Percentiles rank a stretch among this genome's conserved stretches.
These are phyloP conservation scores for Metschnikowia gelsemii DNA, from an alignment of 805 yeast species.

Conservation along the genomic window DNA sequence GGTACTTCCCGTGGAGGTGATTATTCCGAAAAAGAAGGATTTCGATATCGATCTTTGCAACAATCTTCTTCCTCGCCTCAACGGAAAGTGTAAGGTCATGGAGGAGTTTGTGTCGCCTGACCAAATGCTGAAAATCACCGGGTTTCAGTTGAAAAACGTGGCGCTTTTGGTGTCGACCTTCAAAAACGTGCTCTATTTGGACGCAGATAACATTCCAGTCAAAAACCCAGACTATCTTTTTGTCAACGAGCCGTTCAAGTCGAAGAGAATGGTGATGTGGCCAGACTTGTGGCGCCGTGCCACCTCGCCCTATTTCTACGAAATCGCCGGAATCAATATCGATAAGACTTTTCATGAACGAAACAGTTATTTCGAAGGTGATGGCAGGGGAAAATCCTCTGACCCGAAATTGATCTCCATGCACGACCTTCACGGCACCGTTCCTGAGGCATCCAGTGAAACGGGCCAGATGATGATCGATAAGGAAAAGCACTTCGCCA, in stretches of 20 bases:
- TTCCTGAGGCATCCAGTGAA: conserved; percentile 41
- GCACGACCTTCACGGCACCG: conserved; percentile 32
- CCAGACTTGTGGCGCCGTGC: conserved; percentile 45
- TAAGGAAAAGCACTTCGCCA: conserved; percentile 31
- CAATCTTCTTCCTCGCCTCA: conserved; percentile 31
- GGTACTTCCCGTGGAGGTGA: conserved; percentile 37
- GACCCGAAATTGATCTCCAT: conserved; percentile 17
- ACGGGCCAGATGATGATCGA: conserved; percentile 41
- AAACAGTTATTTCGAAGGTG: conserved; percentile 30
- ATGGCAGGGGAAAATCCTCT: conserved; percentile 25
- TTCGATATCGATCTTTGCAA: conserved; percentile 36
- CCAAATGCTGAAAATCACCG: conserved; percentile 23
- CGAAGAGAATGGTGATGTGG: conserved; percentile 35
- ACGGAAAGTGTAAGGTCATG: conserved; percentile 45
- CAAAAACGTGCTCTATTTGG: conserved; percentile 35
- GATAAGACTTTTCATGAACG: conserved; percentile 24
- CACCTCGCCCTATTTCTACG: conserved; percentile 38
- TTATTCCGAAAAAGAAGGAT: conserved; percentile 33
- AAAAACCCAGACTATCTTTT: conserved; percentile 38
- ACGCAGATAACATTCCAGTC: conserved; percentile 41
- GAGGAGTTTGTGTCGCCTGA: conserved; percentile 38
- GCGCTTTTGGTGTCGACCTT: conserved; percentile 40
- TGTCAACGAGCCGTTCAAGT: conserved; percentile 33
- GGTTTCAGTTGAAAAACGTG: conserved; percentile 38
- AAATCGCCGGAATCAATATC: conserved; percentile 30